Percentiles rank a stretch among this genome's conserved stretches.
These are phyloP conservation scores for Escallonia herrerae DNA, from an alignment of 129 eudicot species.

Conservation along the genomic window DNA sequence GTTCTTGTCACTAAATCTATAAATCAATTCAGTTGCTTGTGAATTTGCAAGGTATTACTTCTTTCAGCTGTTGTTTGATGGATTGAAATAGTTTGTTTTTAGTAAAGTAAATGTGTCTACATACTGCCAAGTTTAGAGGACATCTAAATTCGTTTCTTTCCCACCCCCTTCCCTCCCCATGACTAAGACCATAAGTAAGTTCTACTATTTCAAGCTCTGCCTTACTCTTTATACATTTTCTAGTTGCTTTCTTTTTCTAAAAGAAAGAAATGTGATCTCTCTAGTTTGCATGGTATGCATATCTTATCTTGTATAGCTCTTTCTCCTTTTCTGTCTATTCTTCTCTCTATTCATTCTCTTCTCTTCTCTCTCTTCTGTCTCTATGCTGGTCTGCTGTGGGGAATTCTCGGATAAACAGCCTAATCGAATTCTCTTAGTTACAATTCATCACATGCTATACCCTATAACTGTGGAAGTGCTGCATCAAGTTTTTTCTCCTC, in stretches of 20 bases:
- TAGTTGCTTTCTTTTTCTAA: not conserved
- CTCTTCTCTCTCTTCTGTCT: constrained; percentile 86
- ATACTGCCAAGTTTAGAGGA: no score
- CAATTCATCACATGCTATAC: constrained; percentile 97
- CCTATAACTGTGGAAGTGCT: constrained; percentile 99
- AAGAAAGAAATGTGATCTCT: constrained; percentile 12
- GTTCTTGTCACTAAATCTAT: not conserved
- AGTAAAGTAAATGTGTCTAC: no score
- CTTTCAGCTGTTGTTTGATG: not conserved
- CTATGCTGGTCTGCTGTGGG: constrained; percentile 64
- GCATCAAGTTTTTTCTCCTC: constrained; percentile 99
- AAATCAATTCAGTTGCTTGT: constrained; percentile 1
- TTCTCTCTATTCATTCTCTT: constrained; percentile 81
- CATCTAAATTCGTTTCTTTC: no score
- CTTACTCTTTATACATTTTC: not conserved
- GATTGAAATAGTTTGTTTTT: no score
- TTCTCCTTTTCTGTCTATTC: constrained; percentile 53
- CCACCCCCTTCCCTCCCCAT: no score
- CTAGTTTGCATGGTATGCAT: constrained; percentile 32
- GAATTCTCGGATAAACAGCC: constrained; percentile 67
- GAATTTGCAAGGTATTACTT: not conserved
- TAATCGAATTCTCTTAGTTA: constrained; percentile 97
- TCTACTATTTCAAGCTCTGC: no score
- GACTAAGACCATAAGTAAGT: no score
- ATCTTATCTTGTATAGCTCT: constrained; percentile 23